Base-by-base conservation (phyloP, 192 early-diverging fungal genomes). In the Coemansia sp. region DNA sequence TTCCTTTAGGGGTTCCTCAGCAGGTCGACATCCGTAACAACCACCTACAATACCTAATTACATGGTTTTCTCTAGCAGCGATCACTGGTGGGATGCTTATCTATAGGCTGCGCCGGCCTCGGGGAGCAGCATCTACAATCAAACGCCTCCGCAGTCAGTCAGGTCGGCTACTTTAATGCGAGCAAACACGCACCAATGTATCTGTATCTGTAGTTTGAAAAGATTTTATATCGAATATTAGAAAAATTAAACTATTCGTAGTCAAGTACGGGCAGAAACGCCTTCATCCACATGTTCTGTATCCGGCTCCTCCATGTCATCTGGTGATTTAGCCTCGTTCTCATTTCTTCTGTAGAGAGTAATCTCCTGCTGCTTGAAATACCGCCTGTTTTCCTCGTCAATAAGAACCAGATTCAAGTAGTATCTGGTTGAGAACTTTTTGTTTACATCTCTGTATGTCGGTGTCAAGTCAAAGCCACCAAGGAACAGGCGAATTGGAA, bases 291-390 rank as follows among this genome's bases (percentile, higher is more conserved):
- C 9, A 21, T 27, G 24, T 11, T 19, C 21, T 5, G 27, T 30
- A 30, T 52, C 49, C 11, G 14, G 17, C 6, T 39, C 47, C 15
- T 61, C 54, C 25, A 11, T 24, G 15, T 45, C 63, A 10, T 53
- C 42, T 13, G 45, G 44, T 7, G 60, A 37, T 2, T 40, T 45
- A 39, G 23, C 52, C 59, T 80, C 70, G 64, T 61, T 67, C 27
- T 78, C 77, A 49, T 77, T 81, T 59, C 60, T 81, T 61, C 91
- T 73, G 77, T 84, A 91, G 34, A 93, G 85, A 17, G 91, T 93
- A 37, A 93, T 93, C 61, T 99, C 97, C 79, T 98, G 95, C 79
- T 98, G 96, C 82, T 98, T 99, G 67, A 98, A 99, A 73, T 98
- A 98, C 53, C 96, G 83, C 44, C 97, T 81, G 80, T 96, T 98